Conservation (phyloP, 352 stramenopile species). For the Pelagophyceae sp. region DNA sequence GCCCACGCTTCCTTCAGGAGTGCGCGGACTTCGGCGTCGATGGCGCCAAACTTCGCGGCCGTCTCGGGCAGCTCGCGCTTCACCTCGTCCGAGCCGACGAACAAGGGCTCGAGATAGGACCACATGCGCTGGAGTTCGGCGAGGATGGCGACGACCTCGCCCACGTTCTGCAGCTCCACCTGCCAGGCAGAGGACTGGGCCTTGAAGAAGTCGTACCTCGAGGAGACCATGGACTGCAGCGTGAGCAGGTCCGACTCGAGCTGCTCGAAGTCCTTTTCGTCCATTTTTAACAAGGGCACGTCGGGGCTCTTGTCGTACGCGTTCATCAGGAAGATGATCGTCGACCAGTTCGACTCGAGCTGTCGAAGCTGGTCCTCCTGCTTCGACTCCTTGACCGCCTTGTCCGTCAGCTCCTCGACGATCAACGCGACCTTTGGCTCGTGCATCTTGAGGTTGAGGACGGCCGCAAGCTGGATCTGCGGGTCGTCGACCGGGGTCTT, state of each 20-base stretch:
- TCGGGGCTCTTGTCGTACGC: slow-evolving; percentile 46
- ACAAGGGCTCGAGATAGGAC: slow-evolving; percentile 84
- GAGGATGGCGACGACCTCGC: slow-evolving; percentile 35
- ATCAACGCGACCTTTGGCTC: slow-evolving; percentile 51
- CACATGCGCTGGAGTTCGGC: slow-evolving; percentile 78
- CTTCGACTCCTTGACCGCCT: slow-evolving; percentile 76
- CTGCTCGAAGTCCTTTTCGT: slow-evolving; percentile 78
- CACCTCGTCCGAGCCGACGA: slow-evolving; percentile 86
- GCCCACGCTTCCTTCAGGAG: slow-evolving; percentile 67
- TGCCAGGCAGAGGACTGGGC: slow-evolving; percentile 52
- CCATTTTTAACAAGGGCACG: slow-evolving; percentile 71
- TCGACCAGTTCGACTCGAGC: slow-evolving; percentile 63
- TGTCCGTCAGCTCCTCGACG: slow-evolving; percentile 78
- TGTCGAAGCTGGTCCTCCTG: slow-evolving; percentile 67
- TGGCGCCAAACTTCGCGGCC: slow-evolving; percentile 72
- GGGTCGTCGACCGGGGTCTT: slow-evolving; percentile 35
- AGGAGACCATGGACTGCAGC: slow-evolving; percentile 77
- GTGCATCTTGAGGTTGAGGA: slow-evolving; percentile 68
- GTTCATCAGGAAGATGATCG: slow-evolving; percentile 59
- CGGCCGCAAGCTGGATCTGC: slow-evolving; percentile 50
- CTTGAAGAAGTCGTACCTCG: slow-evolving; percentile 61
- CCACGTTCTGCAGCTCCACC: slow-evolving; percentile 57
- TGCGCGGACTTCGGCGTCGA: slow-evolving; percentile 70
- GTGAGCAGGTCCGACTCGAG: slow-evolving; percentile 84
- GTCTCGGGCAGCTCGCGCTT: slow-evolving; percentile 81